Base-by-base conservation (phyloP, 345 rosid species). In the Moringa oleifera region DNA sequence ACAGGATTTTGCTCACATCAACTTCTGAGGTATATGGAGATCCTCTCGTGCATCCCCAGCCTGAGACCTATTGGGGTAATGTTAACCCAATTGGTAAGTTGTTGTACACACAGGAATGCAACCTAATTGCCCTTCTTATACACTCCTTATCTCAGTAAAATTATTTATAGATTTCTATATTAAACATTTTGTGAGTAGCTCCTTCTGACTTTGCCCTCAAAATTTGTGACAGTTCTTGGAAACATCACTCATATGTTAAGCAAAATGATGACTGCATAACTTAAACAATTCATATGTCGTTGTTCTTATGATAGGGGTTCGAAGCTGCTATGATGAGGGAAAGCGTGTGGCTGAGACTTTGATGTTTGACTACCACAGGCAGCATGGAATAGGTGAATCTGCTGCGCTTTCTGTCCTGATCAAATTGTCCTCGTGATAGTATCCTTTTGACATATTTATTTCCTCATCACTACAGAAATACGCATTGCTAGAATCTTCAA, bases 401-500 rank as follows among this genome's bases (percentile, higher is more conserved):
- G 53, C 45, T 41, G 22, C 55, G 64, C 53, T 50, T 47, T 63
- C 20, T 63, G 22, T 2, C 28, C 61, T 41, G 24, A 63, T 23
- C 0, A 12, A 4, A 18, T 9, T 37, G 22, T 66, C 58, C 15
- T 58, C 54, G 16, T 31, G 18, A 15, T 50, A 57, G 25, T 31
- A 15, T 41, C 16, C 12, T 41, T 41, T 41, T 41, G 12, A 41
- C 47, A 41, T 41, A 15, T 9, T 41, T 15, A 7, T 15, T 41
- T 11, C 13, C 12, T 72, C 23, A 55, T 50, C 50, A 2, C 50
- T 52, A 15, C 53, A 94, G 99, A 94, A 64, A 94, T 94, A 55
- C 93, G 99, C n/a, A 86, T 94, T 70, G 99, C 96, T 51, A 86
- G 97, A 85, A 94, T 94, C 73, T 94, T 94, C 74, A 90, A 94